Base-by-base conservation (phyloP, 179 eudicot genomes). In the Sideroxylon spinosum region DNA sequence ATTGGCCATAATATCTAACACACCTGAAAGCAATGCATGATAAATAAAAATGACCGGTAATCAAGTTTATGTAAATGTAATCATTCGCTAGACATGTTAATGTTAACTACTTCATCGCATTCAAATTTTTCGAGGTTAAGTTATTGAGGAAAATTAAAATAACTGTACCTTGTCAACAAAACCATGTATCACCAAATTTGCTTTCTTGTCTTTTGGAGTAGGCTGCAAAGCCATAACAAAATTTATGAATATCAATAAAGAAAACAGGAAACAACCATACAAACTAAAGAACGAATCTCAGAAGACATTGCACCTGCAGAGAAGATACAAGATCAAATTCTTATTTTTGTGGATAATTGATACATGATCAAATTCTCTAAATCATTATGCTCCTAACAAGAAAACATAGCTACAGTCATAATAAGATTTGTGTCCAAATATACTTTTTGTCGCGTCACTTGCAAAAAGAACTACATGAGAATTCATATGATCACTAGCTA, bases 151-250 rank as follows among this genome's bases (percentile, higher is more conserved):
- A 49, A 4, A 22, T 16, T 1, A 37, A 37, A 37, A 72, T 13
- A 25, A 14, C 7, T 37, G 55, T 82, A 92, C 97, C 97, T 91
- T 88, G 81, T 92, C 97, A 26, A 91, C 95, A 68, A 88, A 83
- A 81, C 93, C 95, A 74, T 88, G 97, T 76, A 92, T 89, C 76
- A 92, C 93, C 84, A 92, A 73, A 78, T 85, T 86, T 79, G 95
- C 97, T 75, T 88, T 88, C 81, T 90, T 87, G 83, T 92, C 97
- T 80, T 92, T 92, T 3, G 95, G 95, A 83, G 97, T 92, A 68
- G 81, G 67, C 87, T 85, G 81, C 28, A 81, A 78, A 76, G 60
- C 20, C 73, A 77, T 14, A 77, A 77, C 9, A 48, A 37, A 19
- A 77, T 20, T n/a, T 5, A 7, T 67, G 53, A 66, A 67, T 48